These are phyloP conservation scores for Orychophragmus violaceus DNA, from an alignment of 345 rosid genomes.

Conservation along the genomic window DNA sequence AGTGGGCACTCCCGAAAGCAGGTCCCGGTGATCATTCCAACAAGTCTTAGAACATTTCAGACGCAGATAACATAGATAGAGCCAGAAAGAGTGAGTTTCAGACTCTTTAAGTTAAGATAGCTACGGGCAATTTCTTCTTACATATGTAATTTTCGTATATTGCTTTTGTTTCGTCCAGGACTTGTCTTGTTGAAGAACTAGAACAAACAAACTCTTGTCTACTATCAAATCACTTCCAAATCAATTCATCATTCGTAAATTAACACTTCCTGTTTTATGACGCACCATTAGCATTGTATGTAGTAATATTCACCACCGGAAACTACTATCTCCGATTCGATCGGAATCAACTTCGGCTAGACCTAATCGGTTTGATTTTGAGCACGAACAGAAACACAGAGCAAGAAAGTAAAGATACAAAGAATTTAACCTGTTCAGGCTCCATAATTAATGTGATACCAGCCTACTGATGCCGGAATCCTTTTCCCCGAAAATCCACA, in stretches of 20 bases:
- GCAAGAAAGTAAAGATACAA: no score
- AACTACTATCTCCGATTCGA: no score
- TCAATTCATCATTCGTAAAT: neutral
- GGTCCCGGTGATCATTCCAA: neutral
- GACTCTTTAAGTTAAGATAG: neutral
- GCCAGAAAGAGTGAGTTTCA: neutral
- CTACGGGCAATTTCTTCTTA: neutral
- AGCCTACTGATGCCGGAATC: no score
- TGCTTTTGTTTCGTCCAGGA: neutral
- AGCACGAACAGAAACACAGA: no score
- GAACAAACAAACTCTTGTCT: neutral
- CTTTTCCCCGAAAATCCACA: no score
- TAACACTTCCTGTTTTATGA: neutral
- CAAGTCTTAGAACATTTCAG: conserved; percentile 1
- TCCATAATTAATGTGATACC: no score
- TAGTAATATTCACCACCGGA: no score
- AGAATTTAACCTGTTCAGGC: no score
- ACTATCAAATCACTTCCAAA: no score
- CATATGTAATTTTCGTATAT: neutral
- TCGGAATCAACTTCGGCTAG: no score
- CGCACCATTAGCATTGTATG: neutral
- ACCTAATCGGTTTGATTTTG: no score
- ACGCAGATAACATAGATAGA: neutral
- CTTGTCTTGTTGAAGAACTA: neutral
- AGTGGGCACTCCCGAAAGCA: neutral